Evolutionary conservation across 148 eudicot species (phyloP).

Genomic region (Silene uniflora): DNA sequence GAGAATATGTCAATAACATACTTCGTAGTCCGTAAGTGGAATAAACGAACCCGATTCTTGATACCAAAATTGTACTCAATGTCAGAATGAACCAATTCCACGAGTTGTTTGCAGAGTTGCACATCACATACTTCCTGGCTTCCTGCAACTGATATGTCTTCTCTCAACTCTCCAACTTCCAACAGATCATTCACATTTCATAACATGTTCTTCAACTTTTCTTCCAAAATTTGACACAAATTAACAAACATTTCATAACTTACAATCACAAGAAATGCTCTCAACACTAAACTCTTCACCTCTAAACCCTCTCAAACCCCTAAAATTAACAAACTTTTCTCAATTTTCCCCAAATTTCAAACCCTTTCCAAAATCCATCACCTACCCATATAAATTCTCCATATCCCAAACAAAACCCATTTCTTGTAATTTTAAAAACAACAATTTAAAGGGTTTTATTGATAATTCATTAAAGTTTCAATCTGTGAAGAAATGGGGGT

Average conservation of each 20-base stretch:
- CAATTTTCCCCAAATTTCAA: slow-evolving; percentile 8
- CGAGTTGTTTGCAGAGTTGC: neutral
- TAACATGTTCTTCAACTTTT: neutral
- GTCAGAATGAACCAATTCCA: neutral
- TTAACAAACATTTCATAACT: too few relatives aligned
- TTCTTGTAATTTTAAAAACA: neutral
- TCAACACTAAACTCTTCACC: slow-evolving; percentile 1
- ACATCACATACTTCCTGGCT: neutral
- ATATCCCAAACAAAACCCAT: slow-evolving; percentile 12
- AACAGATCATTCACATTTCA: neutral
- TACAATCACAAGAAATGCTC: slow-evolving; percentile 9
- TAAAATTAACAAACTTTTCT: neutral
- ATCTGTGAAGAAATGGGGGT: slow-evolving; percentile 10
- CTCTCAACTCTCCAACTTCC: neutral
- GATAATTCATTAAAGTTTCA: neutral
- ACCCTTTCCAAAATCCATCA: neutral
- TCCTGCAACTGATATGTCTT: too few relatives aligned
- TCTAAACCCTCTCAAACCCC: neutral
- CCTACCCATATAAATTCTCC: neutral
- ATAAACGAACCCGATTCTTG: neutral
- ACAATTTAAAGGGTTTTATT: neutral
- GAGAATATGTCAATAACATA: too few relatives aligned
- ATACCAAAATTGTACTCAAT: neutral
- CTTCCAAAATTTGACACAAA: neutral
- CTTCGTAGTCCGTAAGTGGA: neutral